A percentile compares a stretch with the other conserved stretches of the same genome.
phyloP scores from a whole-genome alignment of 2,329 filamentous ascomycete species.

The Sclerotinia borealis region DNA sequence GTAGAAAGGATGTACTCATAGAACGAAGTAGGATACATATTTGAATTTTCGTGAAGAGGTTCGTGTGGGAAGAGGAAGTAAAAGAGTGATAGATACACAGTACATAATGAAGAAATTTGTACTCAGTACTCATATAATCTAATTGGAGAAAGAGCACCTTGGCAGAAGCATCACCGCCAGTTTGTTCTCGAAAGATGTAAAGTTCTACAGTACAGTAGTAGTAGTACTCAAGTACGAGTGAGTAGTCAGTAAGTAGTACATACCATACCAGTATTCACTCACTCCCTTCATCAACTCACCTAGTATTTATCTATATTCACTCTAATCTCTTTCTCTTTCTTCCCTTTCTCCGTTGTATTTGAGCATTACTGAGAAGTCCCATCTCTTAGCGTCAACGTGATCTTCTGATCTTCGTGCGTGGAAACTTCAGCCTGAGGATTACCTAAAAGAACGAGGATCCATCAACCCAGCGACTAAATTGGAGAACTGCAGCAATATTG shows the following conservation, averaged over 20 bases:
- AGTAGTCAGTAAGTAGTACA: too few relatives aligned
- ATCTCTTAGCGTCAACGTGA: too few relatives aligned
- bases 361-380: too few relatives aligned
- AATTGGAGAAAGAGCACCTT: background rate
- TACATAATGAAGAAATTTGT: background rate
- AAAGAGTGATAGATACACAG: background rate
- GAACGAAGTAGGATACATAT: background rate
- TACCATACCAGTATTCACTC: too few relatives aligned
- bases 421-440: slow-evolving; percentile 2
- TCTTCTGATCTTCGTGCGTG: too few relatives aligned
- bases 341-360: too few relatives aligned
- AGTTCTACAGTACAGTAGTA: too few relatives aligned
- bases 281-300: too few relatives aligned
- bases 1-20: background rate
- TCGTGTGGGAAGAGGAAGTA: background rate
- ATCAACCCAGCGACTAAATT: background rate
- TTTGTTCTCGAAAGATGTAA: background rate
- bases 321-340: too few relatives aligned
- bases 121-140: too few relatives aligned
- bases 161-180: background rate
- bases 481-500: background rate
- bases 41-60: background rate
- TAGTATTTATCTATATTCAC: too few relatives aligned
- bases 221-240: too few relatives aligned
- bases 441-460: background rate